Evolutionary conservation across 2,329 filamentous ascomycete species (phyloP).

Genomic region (Xylaria arbuscula): DNA sequence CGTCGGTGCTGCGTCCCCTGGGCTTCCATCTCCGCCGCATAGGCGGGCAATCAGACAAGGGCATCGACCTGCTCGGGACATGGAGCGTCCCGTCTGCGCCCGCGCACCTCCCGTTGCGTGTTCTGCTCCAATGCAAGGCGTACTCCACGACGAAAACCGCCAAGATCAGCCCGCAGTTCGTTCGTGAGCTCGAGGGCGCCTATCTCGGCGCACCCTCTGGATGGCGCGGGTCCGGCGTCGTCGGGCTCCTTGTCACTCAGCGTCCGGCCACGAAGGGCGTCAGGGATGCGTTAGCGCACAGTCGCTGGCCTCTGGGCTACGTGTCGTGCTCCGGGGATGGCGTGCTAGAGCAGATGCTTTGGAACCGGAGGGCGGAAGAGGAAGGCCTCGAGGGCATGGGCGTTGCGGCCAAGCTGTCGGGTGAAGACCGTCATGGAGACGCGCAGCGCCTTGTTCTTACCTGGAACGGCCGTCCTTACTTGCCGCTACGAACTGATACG

Average conservation of each 20-base stretch:
- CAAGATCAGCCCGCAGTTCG: conserved; percentile 63
- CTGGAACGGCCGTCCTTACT: conserved; percentile 58
- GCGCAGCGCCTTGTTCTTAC: conserved; percentile 61
- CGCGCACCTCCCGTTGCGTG: conserved; percentile 53
- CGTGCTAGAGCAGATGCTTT: conserved; percentile 73
- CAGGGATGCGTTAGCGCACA: conserved; percentile 74
- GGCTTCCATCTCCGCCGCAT: conserved; percentile 76
- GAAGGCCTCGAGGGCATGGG: conserved; percentile 70
- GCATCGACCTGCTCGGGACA: conserved; percentile 78
- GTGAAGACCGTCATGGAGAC: conserved; percentile 40
- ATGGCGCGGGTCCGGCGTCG: conserved; percentile 72
- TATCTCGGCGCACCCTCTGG: conserved; percentile 78
- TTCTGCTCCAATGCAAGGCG: conserved; percentile 77
- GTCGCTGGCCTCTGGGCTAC: conserved; percentile 77
- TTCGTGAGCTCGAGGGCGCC: conserved; percentile 84
- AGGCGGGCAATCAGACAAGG: conserved; percentile 74
- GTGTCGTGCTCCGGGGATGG: conserved; percentile 70
- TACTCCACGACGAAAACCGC: conserved; percentile 54
- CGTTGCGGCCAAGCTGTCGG: conserved; percentile 52
- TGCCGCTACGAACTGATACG: background rate
- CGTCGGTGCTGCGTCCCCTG: conserved; percentile 64
- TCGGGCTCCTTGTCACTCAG: conserved; percentile 78
- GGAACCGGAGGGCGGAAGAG: conserved; percentile 74
- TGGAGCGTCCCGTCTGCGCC: conserved; percentile 68
- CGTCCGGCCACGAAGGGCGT: conserved; percentile 81